Base-by-base conservation (phyloP, 257 asterid species). In the Thymus quinquecostatus region DNA sequence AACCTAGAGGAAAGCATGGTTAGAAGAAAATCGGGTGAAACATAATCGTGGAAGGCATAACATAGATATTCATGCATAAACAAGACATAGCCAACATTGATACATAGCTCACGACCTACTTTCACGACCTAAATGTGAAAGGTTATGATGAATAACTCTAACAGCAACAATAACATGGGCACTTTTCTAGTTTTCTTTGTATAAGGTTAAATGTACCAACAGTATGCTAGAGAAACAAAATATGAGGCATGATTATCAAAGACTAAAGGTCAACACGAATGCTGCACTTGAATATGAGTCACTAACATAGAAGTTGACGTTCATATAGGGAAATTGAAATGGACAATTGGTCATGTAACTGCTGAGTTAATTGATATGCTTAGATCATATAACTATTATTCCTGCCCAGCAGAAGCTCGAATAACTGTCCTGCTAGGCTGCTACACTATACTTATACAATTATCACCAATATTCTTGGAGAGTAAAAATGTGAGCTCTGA, bases 1-100 rank as follows among this genome's bases (percentile, higher is more conserved):
- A 88, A 82, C 96, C 99, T 89, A 87, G 77, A 84, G 56, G 60
- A 75, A 70, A 63, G 60, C 63, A 85, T 41, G 66, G 71, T 64
- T 45, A 75, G 60, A 73, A 65, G 60, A 70, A 54, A 14, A 62
- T 48, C 73, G 38, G 40, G 48, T 43, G 8, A 43, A 10, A 5
- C 2, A 4, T 51, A 61, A 58, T 60, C 48, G 43, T 38, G 63
- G 63, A 40, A 61, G 5, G 34, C 4, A 68, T 40, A 57, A 33
- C 67, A 67, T 21, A 59, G 12, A 60, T 34, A 68, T 3, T 2
- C 40, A 36, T 66, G 29, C 36, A 64, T 32, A 21, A 21, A 55
- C 65, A 51, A 38, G 69, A 21, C 62, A 79, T 38, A 47, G 36
- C 66, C 8, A 38, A 55, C 61, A 12, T 62, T 48, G 53, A 45